Base-by-base conservation (phyloP, 2,329 filamentous ascomycete species). In the Tolypocladium ovalisporum region DNA sequence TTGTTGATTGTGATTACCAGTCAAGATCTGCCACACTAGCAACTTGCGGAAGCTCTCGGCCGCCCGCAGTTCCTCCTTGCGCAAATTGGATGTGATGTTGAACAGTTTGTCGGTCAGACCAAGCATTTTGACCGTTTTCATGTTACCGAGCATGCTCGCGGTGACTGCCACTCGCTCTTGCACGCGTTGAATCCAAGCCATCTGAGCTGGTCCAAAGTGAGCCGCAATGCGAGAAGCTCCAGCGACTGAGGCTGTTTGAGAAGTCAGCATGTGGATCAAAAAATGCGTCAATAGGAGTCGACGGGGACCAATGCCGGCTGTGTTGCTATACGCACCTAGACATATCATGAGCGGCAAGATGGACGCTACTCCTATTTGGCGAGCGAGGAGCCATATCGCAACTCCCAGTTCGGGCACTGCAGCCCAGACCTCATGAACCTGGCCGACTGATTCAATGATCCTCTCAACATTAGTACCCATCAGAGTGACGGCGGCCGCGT, bases 61-160 rank as follows among this genome's bases (percentile, higher is more conserved):
- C 15, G 36, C 35, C 15, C 37, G 52, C 54, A 55, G 34, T 6
- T 55, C 54, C 0, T 42, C 54, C 22, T 29, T n/a, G 2, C 54
- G 54, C 17, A 55, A 29, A 9, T 29, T 15, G 3, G 39, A 24
- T 1, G 12, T 37, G 24, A 55, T 34, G 10, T 35, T 12, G 22
- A 15, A 17, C 17, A 55, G 12, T 13, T 19, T 17, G 8, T 55
- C 54, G 6, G 39, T 55, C 42, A 55, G 13, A 19, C 55, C 55
- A 3, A 57, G 55, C 52, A 57, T 49, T 35, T 59, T 55, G 40
- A 57, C 55, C 1, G 34, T 47, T 35, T 58, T 58, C 29, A 58
- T 58, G 54, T 56, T 42, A 36, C 36, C 34, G 1, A 58, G n/a
- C n/a, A 54, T 44, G 15, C 27, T 35, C 3, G 49, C 49, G 7